phyloP scores from a whole-genome alignment of 768 basidiomycete species.

The Arthromyces matolae region DNA sequence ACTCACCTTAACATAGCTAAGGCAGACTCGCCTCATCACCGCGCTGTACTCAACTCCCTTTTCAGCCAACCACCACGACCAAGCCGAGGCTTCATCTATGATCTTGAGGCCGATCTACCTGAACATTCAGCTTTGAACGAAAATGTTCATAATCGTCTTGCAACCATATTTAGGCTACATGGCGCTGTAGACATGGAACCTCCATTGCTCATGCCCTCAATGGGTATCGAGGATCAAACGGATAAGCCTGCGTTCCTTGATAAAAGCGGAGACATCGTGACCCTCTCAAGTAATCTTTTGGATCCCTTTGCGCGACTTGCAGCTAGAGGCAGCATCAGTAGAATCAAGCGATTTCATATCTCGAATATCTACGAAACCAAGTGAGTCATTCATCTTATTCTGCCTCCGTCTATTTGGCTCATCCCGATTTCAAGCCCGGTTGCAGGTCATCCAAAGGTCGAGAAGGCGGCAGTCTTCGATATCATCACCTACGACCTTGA shows the following conservation, averaged over 20 bases:
- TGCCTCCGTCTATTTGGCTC: not conserved
- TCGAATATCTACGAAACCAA: conserved; percentile 67
- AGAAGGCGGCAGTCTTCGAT: conserved; percentile 78
- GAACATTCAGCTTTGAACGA: conserved; percentile 70
- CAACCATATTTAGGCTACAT: conserved; percentile 79
- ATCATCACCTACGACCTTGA: conserved; percentile 75
- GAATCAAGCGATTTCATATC: conserved; percentile 85
- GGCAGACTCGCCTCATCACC: conserved; percentile 77
- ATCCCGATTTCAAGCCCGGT: conserved; percentile 41
- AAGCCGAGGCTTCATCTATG: conserved; percentile 69
- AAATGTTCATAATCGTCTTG: conserved; percentile 73
- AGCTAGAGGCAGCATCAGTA: conserved; percentile 56
- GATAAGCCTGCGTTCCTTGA: conserved; percentile 76
- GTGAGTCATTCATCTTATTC: conserved; percentile 34
- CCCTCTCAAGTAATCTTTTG: conserved; percentile 67
- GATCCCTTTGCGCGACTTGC: conserved; percentile 80
- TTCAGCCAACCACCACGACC: conserved; percentile 71
- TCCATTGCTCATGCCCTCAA: conserved; percentile 74
- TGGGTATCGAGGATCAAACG: conserved; percentile 58
- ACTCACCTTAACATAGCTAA: conserved; percentile 45
- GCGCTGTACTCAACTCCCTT: conserved; percentile 70
- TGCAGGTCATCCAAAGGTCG: conserved; percentile 68
- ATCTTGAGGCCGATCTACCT: conserved; percentile 61
- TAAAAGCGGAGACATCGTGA: conserved; percentile 71
- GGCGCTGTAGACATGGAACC: conserved; percentile 89